Percentiles rank a stretch among this genome's conserved stretches.
Evolutionary conservation across 305 asterid species (phyloP).

Genomic region (Fraxinus paxiana): DNA sequence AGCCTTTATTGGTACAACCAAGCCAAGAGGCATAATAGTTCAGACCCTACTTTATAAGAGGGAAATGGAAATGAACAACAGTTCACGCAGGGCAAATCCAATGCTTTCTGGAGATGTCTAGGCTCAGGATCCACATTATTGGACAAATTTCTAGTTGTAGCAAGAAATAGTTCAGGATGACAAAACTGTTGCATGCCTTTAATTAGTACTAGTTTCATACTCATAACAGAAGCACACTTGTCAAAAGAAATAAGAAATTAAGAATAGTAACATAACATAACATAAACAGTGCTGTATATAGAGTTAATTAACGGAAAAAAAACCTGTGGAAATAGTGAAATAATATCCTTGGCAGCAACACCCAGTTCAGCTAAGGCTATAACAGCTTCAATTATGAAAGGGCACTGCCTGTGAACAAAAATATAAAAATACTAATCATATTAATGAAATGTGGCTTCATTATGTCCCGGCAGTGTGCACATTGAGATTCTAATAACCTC

Average conservation of each 20-base stretch:
- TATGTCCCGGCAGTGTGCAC: neutral
- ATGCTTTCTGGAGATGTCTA: neutral
- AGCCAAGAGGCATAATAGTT: slow-evolving; percentile 1
- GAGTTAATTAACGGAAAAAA: slow-evolving; percentile 18
- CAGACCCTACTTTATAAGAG: slow-evolving; percentile 9
- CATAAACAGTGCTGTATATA: neutral
- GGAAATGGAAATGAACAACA: slow-evolving; percentile 15
- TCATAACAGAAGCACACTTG: slow-evolving; percentile 5
- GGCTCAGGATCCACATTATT: neutral
- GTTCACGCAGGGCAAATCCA: neutral
- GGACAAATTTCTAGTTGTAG: neutral
- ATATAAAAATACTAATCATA: slow-evolving; percentile 2
- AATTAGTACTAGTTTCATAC: slow-evolving; percentile 12
- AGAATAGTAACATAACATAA: neutral
- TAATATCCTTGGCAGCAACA: slow-evolving; percentile 71
- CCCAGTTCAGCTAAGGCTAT: slow-evolving; percentile 91
- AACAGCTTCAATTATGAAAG: slow-evolving; percentile 80
- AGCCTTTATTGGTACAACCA: slow-evolving; percentile 9
- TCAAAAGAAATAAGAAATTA: neutral
- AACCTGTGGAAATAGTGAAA: slow-evolving; percentile 82
- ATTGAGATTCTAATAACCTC: slow-evolving; percentile 2
- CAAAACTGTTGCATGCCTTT: neutral
- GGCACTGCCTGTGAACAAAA: slow-evolving; percentile 61
- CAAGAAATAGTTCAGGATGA: neutral
- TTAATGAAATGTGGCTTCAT: slow-evolving; percentile 8